phyloP scores from a whole-genome alignment of 306 rosid genomes.

The Prunus padus region DNA sequence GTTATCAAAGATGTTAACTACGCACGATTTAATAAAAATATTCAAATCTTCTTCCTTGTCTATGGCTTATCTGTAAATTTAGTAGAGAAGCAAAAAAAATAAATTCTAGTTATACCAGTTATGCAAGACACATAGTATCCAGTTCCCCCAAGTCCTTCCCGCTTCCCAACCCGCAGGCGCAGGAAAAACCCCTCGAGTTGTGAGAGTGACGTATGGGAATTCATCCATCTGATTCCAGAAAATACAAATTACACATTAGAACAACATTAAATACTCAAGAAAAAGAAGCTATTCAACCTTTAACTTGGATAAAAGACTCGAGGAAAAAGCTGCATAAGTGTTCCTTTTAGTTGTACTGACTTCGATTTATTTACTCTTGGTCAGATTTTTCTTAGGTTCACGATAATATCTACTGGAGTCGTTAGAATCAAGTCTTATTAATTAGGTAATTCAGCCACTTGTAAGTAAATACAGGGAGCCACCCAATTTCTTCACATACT shows the following conservation, averaged over 20 bases:
- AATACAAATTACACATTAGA: conserved; percentile 2
- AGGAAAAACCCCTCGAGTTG: conserved; percentile 77
- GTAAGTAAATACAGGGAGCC: too few relatives aligned
- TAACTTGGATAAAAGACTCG: not conserved
- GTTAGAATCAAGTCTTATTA: too few relatives aligned
- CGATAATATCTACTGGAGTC: not conserved
- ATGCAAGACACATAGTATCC: conserved; percentile 84
- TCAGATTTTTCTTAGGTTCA: not conserved
- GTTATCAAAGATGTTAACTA: conserved; percentile 1
- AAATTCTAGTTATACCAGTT: conserved; percentile 52
- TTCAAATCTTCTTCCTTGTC: not conserved
- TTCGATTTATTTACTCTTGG: not conserved
- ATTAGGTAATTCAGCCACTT: too few relatives aligned
- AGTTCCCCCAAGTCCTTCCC: conserved; percentile 78
- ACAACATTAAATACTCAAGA: not conserved
- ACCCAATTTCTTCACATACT: too few relatives aligned
- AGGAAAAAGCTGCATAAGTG: not conserved
- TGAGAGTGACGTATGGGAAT: conserved; percentile 42
- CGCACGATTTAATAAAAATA: not conserved
- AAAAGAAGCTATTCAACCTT: not conserved
- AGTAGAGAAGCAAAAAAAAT: conserved; percentile 12
- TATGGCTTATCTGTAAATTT: not conserved
- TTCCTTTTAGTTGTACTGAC: not conserved
- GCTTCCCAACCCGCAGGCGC: conserved; percentile 85
- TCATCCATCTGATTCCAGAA: conserved; percentile 61